Conservation (phyloP, 306 rosid species). For the Acacia melanoxylon region DNA sequence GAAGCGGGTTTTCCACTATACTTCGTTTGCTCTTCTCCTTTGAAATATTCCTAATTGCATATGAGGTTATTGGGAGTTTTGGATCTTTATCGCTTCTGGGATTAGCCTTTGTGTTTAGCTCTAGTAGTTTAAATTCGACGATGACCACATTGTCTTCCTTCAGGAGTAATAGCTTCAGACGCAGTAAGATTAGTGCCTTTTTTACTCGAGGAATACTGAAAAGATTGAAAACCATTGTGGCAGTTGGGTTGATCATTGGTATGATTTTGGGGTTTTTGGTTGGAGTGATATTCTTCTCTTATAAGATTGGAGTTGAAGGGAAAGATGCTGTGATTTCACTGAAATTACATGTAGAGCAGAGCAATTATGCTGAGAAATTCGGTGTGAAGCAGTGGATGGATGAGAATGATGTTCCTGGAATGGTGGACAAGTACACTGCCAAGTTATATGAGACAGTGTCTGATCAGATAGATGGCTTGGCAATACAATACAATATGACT, state of each 20-base stretch:
- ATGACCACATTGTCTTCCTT: constrained; percentile 72
- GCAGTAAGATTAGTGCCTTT: constrained; percentile 63
- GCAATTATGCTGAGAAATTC: constrained; percentile 81
- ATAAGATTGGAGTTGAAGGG: constrained; percentile 92
- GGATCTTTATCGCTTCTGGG: constrained; percentile 63
- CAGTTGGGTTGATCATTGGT: constrained; percentile 71
- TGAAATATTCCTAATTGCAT: constrained; percentile 67
- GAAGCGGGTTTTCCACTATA: constrained; percentile 67
- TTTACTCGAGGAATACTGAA: constrained; percentile 70
- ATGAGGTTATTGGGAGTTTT: constrained; percentile 68
- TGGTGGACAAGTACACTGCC: constrained; percentile 77
- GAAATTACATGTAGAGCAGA: constrained; percentile 77
- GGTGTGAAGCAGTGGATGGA: constrained; percentile 94
- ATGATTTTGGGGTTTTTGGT: constrained; percentile 80
- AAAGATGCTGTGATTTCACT: constrained; percentile 86
- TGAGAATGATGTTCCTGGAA: constrained; percentile 88
- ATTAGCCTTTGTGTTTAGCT: constrained; percentile 68
- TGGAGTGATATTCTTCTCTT: constrained; percentile 78
- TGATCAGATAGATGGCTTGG: constrained; percentile 86
- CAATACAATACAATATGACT: constrained; percentile 82
- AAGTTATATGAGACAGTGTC: constrained; percentile 76
- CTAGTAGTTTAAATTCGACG: constrained; percentile 69
- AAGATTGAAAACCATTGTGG: constrained; percentile 70
- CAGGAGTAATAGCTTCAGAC: constrained; percentile 68
- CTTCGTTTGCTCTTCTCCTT: constrained; percentile 79